phyloP scores from a whole-genome alignment of 257 asterid genomes.

The Solanum rostratum region DNA sequence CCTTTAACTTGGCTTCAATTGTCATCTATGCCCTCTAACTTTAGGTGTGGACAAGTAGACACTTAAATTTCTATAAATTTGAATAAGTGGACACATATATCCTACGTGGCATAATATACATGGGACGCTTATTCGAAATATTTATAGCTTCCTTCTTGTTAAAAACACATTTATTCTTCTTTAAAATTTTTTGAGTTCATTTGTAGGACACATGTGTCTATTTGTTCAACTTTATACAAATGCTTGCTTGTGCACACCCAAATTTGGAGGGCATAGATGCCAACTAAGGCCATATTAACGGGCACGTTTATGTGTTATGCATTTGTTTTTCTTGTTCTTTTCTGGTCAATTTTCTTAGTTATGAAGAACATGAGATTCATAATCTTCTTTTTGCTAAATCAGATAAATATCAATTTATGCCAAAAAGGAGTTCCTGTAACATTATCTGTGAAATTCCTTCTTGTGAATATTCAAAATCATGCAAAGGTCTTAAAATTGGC shows the following conservation, averaged over 20 bases:
- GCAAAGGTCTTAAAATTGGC: neutral
- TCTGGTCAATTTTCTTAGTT: neutral
- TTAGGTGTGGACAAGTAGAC: no score
- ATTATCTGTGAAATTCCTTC: neutral
- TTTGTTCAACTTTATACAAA: neutral
- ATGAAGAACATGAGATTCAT: neutral
- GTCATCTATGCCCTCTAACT: no score
- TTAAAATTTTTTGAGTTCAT: neutral
- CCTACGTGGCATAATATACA: no score
- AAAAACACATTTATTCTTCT: no score
- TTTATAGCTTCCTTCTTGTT: no score
- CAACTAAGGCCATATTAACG: neutral
- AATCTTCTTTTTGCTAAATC: neutral
- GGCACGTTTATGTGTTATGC: neutral
- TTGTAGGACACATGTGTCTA: neutral
- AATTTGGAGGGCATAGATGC: neutral
- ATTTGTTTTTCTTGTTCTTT: neutral
- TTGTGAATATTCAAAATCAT: neutral
- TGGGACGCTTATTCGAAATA: no score
- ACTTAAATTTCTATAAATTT: no score
- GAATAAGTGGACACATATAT: no score
- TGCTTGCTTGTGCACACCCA: neutral
- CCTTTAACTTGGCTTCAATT: no score
- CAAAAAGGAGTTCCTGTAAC: neutral
- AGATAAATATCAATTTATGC: neutral